phyloP scores from a whole-genome alignment of 352 stramenopile genomes.

The Globisporangium orthogonon region DNA sequence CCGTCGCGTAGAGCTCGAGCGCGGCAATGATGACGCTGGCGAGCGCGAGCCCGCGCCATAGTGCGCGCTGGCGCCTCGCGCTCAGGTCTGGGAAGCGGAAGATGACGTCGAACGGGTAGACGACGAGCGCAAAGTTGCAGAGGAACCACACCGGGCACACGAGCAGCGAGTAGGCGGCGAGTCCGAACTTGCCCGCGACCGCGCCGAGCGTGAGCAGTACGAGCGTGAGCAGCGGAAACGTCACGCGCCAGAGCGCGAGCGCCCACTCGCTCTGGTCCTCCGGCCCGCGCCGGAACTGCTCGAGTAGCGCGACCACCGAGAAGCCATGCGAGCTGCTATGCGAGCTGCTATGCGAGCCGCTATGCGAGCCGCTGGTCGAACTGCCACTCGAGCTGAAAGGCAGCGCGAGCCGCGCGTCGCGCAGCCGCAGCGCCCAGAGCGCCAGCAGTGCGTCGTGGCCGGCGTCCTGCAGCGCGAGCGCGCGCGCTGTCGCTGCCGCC shows the following conservation, averaged over 20 bases:
- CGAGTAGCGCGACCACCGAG: slow-evolving; percentile 46
- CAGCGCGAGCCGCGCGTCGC: slow-evolving; percentile 2
- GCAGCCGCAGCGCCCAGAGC: slow-evolving; percentile 10
- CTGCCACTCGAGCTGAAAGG: background rate
- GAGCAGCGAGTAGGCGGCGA: slow-evolving; percentile 58
- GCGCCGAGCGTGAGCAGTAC: slow-evolving; percentile 62
- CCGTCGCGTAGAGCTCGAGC: slow-evolving; percentile 67
- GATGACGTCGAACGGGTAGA: slow-evolving; percentile 69
- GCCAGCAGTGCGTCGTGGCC: slow-evolving; percentile 8
- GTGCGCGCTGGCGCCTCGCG: slow-evolving; percentile 17
- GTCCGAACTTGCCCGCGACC: slow-evolving; percentile 55
- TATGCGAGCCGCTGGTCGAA: background rate
- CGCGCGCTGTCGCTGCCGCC: slow-evolving; percentile 12
- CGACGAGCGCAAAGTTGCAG: slow-evolving; percentile 61
- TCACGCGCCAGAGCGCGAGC: slow-evolving; percentile 70
- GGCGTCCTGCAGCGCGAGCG: slow-evolving; percentile 14
- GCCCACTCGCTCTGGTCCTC: slow-evolving; percentile 82
- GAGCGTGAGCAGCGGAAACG: slow-evolving; percentile 76
- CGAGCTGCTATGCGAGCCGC: background rate
- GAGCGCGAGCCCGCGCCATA: slow-evolving; percentile 49
- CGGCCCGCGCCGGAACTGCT: slow-evolving; percentile 63
- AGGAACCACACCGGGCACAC: slow-evolving; percentile 77
- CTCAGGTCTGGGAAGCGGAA: slow-evolving; percentile 56
- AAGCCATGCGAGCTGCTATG: background rate
- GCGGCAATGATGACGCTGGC: slow-evolving; percentile 41